Base-by-base conservation (phyloP, 805 yeast genomes). In the Lipomyces japonicus region DNA sequence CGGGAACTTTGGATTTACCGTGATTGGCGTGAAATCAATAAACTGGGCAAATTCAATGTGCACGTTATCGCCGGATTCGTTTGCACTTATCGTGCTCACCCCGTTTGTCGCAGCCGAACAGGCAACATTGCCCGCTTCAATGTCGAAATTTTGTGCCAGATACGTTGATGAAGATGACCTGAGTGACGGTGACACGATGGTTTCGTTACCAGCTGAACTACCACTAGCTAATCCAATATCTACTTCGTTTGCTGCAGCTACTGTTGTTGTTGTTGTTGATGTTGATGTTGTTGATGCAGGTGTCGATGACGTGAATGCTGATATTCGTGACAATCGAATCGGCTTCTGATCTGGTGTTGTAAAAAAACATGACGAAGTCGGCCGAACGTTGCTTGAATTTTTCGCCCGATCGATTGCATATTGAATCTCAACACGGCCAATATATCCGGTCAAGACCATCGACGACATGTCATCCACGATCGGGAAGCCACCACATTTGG, bases 21-120 rank as follows among this genome's bases (percentile, higher is more conserved):
- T 75, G 14, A 89, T 63, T 3, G 93, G 91, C 10, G 87, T 79
- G 2, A 66, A 59, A 57, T 80, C 78, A 18, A 80, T 72, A 9
- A 68, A 58, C 34, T 43, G 45, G 12, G 53, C 46, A 39, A 56
- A 53, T 18, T 56, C 52, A 28, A 61, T 21, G 19, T 39, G 51
- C 31, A 12, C 7, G 10, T 28, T 34, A 6, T 14, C 10, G n/a
- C 16, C 21, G 10, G 6, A 19, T 6, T 34, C 21, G 16, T 34
- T 6, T 34, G 7, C 37, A 7, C 7, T 28, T 28, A 12, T 7
- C 10, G 6, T 14, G 16, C 7, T 14, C 10, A 7, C 21, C 16
- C 19, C 21, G 16, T 14, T 12, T 14, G n/a, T 34, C 7, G 6
- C 21, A 34, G 7, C 16, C 7, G 10, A 14, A n/a, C 7, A 19